Evolutionary conservation across 495 filamentous ascomycete species (phyloP), one percentile per base, ranked within the genome.

Genomic region (Pseudoneurospora amorphoporcata): DNA sequence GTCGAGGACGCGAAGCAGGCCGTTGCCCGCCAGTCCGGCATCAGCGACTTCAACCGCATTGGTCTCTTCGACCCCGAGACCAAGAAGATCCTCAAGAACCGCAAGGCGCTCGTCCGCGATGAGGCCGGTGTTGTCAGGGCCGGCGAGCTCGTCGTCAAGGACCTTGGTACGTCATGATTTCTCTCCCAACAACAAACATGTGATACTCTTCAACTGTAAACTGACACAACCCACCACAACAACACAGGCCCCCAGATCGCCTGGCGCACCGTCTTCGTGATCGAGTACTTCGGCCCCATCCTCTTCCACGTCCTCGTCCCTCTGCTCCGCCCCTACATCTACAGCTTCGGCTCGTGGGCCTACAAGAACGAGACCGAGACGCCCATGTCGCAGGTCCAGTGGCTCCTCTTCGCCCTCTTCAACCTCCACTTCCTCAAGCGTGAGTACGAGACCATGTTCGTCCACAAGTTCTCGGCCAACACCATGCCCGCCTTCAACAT

Each of bases 261-360:
- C 69, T 99, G 95, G 95, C 91, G 90, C 73, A 94, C 93, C 70
- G 96, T 98, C 77, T 99, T 94, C 84, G 82, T 97, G 72, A 89
- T 97, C 81, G 95, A 99, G 85, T 99, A 99, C 82, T 83, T 94
- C 72, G 95, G 95, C 8, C 95, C 95, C n/a, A 89, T 98, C 74
- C 80, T 98, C 76, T 92, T 98, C 83, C 94, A 82, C 90, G 77
- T 88, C 38, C 85, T 90, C 45, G 82, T 88, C 76, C 84, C 94
- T 76, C 89, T 87, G 73, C 81, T 95, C 69, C 92, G 93, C 37
- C 87, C 90, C 3, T 88, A 90, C 78, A 84, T 97, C 76, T 95
- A 94, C 83, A 84, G 83, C 76, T 86, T 88, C 80, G 82, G 83
- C 73, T 82, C 87, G 70, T 89, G 79, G 80, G 82, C 78, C 68